Evolutionary conservation across 192 early-diverging fungal genomes (phyloP).

Genomic region (Gonapodya sp.): DNA sequence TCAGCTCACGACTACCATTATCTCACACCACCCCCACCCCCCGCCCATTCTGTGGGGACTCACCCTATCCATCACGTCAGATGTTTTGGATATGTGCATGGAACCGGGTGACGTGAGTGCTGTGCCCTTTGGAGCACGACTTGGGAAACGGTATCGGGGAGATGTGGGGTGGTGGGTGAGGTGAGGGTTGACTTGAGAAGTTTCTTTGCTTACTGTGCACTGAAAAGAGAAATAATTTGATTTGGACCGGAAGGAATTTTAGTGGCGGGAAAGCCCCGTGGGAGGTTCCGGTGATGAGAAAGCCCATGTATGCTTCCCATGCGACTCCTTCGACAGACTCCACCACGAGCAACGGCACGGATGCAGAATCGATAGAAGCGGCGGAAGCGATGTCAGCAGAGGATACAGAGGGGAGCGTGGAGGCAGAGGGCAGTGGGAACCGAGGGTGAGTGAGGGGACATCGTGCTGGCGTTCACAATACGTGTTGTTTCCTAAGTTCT

Average conservation of each 20-base stretch:
- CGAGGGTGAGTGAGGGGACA: background rate
- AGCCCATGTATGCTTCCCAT: background rate
- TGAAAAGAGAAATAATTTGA: too few relatives aligned
- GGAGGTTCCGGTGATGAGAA: background rate
- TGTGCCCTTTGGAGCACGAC: background rate
- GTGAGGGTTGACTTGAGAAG: too few relatives aligned
- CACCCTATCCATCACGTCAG: background rate
- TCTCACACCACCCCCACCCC: background rate
- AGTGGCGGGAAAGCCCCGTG: background rate
- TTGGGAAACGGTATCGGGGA: background rate
- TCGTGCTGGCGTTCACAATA: background rate
- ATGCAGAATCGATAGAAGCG: too few relatives aligned
- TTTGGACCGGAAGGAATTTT: too few relatives aligned
- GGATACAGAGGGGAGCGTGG: too few relatives aligned
- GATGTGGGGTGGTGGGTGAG: background rate
- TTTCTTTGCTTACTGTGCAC: too few relatives aligned
- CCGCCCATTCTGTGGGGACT: constrained; percentile 5
- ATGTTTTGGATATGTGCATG: background rate
- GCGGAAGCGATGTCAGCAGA: too few relatives aligned
- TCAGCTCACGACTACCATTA: background rate
- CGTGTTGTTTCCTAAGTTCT: background rate
- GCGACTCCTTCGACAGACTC: background rate
- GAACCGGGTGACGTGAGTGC: background rate
- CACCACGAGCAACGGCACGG: too few relatives aligned
- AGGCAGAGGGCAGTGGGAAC: too few relatives aligned